phyloP scores from a whole-genome alignment of 2,329 filamentous ascomycete species.

The Penicillium sp. region DNA sequence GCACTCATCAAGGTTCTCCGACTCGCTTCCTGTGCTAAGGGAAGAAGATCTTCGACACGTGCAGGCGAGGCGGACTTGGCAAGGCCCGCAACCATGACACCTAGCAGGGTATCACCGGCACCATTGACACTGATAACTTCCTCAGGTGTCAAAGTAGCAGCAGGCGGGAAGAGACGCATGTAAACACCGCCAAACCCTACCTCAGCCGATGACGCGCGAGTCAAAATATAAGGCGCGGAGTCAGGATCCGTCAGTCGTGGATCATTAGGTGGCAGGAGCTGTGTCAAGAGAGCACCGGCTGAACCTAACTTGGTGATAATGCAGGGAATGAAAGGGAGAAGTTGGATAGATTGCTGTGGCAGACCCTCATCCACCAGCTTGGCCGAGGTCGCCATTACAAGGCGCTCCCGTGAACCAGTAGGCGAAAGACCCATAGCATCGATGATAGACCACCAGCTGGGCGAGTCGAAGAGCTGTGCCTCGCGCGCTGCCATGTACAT shows the following conservation, averaged over 20 bases:
- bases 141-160: conserved; percentile 63
- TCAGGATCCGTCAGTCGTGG: conserved; percentile 67
- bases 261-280: conserved; percentile 72
- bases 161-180: conserved; percentile 75
- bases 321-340: conserved; percentile 86
- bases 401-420: conserved; percentile 71
- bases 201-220: conserved; percentile 62
- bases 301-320: conserved; percentile 83
- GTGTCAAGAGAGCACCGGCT: conserved; percentile 76
- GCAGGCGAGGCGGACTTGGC: conserved; percentile 57
- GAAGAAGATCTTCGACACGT: conserved; percentile 67
- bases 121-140: conserved; percentile 91
- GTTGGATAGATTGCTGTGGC: conserved; percentile 80
- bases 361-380: conserved; percentile 78
- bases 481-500: conserved; percentile 76
- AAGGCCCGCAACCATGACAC: conserved; percentile 80
- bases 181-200: conserved; percentile 79
- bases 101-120: conserved; percentile 90
- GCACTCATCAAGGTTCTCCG: conserved; percentile 76
- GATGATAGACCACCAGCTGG: conserved; percentile 79
- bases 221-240: conserved; percentile 73
- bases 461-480: conserved; percentile 70
- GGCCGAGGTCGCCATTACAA: conserved; percentile 70
- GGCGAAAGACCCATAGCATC: conserved; percentile 76
- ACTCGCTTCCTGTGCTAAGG: conserved; percentile 80